A percentile compares a stretch with the other conserved stretches of the same genome.
These are phyloP conservation scores for Carex myosuroides DNA, from an alignment of 176 grass and related monocot species.

Conservation along the genomic window DNA sequence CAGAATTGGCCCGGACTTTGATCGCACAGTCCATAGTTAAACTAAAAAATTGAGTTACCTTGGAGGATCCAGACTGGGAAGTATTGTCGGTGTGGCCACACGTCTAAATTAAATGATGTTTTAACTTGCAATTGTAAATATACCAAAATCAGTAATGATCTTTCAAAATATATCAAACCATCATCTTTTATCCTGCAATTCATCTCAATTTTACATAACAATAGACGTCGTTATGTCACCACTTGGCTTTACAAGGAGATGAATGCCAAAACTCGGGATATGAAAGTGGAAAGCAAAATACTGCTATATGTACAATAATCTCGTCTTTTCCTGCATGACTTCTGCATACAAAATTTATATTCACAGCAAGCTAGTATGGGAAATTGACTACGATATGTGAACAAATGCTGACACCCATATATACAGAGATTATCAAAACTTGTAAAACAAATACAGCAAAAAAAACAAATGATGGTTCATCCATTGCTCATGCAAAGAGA, in stretches of 20 bases:
- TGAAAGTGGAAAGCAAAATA: not conserved
- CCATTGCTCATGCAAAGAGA: not conserved
- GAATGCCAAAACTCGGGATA: not conserved
- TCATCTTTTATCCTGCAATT: too few species aligned
- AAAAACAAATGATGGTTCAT: constrained; percentile 19
- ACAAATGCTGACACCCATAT: not conserved
- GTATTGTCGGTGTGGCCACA: too few species aligned
- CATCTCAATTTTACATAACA: too few species aligned
- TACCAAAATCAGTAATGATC: too few species aligned
- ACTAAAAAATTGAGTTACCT: too few species aligned
- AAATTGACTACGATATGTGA: not conserved
- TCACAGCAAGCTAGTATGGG: not conserved
- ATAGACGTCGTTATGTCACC: not conserved
- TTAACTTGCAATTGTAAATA: too few species aligned
- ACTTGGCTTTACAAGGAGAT: not conserved
- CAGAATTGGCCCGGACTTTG: too few species aligned
- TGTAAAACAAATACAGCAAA: constrained; percentile 6
- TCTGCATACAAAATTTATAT: not conserved
- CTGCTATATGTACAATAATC: not conserved
- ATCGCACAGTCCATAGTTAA: too few species aligned
- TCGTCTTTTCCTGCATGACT: not conserved
- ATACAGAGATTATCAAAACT: not conserved
- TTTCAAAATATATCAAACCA: too few species aligned
- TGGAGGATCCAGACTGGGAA: too few species aligned
- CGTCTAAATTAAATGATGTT: too few species aligned